Evolutionary conservation across 2,329 filamentous ascomycete genomes (phyloP).

Genomic region (Pseudogymnoascus sp.): DNA sequence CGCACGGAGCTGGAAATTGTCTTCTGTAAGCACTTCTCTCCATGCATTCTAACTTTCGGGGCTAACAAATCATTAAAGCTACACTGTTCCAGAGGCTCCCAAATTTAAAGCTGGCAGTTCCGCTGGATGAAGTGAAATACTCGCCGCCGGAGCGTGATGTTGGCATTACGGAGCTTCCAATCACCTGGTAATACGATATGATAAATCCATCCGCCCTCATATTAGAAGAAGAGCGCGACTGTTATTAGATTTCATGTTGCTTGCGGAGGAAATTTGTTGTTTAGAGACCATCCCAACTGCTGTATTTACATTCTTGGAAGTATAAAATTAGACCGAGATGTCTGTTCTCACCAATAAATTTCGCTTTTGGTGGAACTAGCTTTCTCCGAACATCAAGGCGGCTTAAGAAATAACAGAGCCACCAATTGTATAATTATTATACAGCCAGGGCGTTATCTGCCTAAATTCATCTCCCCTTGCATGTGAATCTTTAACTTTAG

Average conservation of each 20-base stretch:
- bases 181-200: slow-evolving; percentile 26
- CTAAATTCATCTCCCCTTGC: background rate
- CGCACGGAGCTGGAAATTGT: slow-evolving; percentile 36
- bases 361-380: background rate
- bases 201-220: background rate
- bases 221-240: background rate
- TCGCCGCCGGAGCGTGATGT: slow-evolving; percentile 33
- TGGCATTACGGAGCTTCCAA: slow-evolving; percentile 33
- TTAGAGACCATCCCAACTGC: background rate
- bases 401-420: background rate
- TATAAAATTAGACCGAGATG: background rate
- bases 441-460: background rate
- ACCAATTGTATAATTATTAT: background rate
- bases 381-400: background rate
- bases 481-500: background rate
- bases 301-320: background rate
- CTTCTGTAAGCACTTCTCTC: slow-evolving; percentile 31
- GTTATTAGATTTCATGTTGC: background rate
- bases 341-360: background rate
- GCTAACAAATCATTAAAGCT: slow-evolving; percentile 18
- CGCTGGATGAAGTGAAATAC: slow-evolving; percentile 34
- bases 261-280: background rate
- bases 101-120: slow-evolving; percentile 32
- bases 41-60: background rate
- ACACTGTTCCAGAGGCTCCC: slow-evolving; percentile 34